A percentile compares a stretch with the other conserved stretches of the same genome.
These are phyloP conservation scores for Tetrahymena borealis DNA, from an alignment of 73 alveolate species.

Conservation along the genomic window DNA sequence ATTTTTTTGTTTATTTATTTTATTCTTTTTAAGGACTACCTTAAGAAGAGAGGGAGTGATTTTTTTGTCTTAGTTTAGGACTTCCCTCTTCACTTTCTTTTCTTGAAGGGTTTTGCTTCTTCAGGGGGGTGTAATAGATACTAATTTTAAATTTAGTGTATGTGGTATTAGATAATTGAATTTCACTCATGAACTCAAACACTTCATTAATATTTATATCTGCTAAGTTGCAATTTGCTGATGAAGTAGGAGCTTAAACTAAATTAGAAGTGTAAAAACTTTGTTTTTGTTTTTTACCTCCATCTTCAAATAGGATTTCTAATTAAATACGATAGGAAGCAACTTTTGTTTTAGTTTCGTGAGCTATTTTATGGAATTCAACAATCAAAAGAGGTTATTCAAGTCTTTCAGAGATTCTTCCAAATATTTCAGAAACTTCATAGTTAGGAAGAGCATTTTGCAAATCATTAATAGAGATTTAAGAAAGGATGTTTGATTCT, in stretches of 20 bases:
- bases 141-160: not conserved
- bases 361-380: not conserved
- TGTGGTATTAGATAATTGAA: not conserved
- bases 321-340: not conserved
- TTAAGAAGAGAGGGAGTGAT: not conserved
- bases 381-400: not conserved
- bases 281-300: not conserved
- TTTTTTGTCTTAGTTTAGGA: not conserved
- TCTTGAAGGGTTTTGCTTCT: not conserved
- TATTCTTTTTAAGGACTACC: not conserved
- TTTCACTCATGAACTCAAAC: not conserved
- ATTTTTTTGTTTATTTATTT: not conserved
- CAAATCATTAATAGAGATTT: not conserved
- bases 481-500: not conserved
- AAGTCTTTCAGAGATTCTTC: not conserved
- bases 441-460: not conserved
- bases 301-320: not conserved
- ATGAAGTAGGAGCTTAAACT: not conserved
- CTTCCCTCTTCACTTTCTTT: not conserved
- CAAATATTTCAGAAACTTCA: not conserved
- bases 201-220: not conserved
- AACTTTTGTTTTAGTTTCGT: not conserved
- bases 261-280: not conserved
- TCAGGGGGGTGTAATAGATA: not conserved
- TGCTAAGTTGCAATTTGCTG: not conserved